phyloP scores from a whole-genome alignment of 176 grass and related monocot species.

The Carex parvula region DNA sequence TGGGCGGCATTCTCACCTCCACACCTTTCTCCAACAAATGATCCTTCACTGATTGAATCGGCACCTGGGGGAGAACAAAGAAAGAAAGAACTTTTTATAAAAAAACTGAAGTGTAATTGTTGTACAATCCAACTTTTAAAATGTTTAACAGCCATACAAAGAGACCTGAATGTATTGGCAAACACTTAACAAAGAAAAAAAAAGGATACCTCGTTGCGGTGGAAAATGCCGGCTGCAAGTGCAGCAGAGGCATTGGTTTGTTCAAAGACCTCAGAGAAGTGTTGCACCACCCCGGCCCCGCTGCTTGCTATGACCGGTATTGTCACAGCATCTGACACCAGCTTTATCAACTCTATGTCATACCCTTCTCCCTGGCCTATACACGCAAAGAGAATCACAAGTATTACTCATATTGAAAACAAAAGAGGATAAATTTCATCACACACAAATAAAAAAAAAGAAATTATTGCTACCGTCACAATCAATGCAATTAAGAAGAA shows the following conservation, averaged over 20 bases:
- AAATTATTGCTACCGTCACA: conserved; percentile 72
- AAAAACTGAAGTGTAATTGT: neutral
- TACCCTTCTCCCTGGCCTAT: conserved; percentile 87
- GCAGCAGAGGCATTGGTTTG: conserved; percentile 94
- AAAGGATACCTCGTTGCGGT: conserved; percentile 72
- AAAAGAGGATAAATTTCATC: neutral
- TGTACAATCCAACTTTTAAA: neutral
- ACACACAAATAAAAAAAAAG: neutral
- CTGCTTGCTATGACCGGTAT: conserved; percentile 95
- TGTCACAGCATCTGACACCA: conserved; percentile 85
- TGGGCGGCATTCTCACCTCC: conserved; percentile 57
- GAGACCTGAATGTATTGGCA: neutral
- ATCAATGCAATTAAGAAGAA: conserved; percentile 95
- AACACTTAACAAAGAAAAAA: neutral
- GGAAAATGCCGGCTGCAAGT: conserved; percentile 95
- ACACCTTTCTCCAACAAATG: conserved; percentile 69
- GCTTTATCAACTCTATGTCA: conserved; percentile 90
- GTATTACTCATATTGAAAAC: conserved; percentile 19
- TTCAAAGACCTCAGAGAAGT: conserved; percentile 83
- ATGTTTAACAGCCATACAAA: neutral
- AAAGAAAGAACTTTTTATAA: neutral
- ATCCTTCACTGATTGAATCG: conserved; percentile 71
- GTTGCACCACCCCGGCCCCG: conserved; percentile 63
- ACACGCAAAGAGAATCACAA: conserved; percentile 27
- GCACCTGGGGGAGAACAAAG: conserved; percentile 47